Evolutionary conservation across 176 grass and related monocot genomes (phyloP), one percentile per base, ranked within the genome.

Genomic region (Oryza glumipatula): DNA sequence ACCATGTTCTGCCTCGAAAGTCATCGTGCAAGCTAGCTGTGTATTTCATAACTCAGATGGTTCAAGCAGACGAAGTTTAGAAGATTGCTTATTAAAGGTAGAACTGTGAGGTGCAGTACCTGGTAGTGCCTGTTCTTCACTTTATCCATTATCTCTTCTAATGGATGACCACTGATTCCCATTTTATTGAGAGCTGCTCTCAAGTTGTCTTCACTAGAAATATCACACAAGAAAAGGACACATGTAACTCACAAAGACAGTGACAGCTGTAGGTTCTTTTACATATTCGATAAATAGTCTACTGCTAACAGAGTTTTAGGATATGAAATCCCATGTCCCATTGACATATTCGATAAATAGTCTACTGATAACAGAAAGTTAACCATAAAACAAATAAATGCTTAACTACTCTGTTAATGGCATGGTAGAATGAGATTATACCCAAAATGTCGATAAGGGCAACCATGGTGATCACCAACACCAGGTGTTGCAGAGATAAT

Each of bases 381-480:
- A 76, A 73, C 48, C 65, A 61, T 51, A 58, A 76, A 81, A 83
- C 22, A 75, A 6, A 58, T 5, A 73, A 54, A 32, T 38, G 36
- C 21, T 65, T 78, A 44, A 49, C 68, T 73, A 67, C 32, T 56
- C 11, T 67, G 44, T 74, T 41, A 73, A 66, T 41, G 26, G 65
- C 10, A 23, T 11, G 35, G 66, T 77, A 73, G 43, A 74, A 86
- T 70, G 36, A 88, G 5, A 63, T 26, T 51, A n/a, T 85, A 99
- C 96, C 96, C 94, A 83, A 99, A 99, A 91, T 99, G 93, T 35
- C 96, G 93, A 82, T 89, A 96, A 67, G 93, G 96, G 35, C 93
- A 99, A 76, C 96, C 96, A 82, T 99, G 96, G 77, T 99, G 93
- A 86, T 99, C 96, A 63, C 96, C 93, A 88, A 88, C 88, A 73